Percentiles rank a stretch among this genome's conserved stretches.
Conservation (phyloP, 768 basidiomycete species). For the Coprinopsis strossmayeri region DNA sequence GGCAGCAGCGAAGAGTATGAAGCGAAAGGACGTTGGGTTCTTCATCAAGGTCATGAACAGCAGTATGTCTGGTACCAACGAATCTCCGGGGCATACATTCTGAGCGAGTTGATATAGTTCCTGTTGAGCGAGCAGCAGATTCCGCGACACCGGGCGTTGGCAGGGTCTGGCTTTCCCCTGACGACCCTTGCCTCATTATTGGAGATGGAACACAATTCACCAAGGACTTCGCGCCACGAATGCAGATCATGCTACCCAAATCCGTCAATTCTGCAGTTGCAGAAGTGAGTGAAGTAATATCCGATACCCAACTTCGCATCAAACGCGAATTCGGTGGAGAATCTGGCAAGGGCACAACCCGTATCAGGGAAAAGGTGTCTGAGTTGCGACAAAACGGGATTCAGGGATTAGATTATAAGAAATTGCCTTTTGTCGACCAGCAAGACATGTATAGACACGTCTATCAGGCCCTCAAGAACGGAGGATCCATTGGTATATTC, state of each 20-base stretch:
- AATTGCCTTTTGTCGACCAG: constrained; percentile 86
- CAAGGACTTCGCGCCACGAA: constrained; percentile 64
- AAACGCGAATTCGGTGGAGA: constrained; percentile 87
- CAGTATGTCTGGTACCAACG: constrained; percentile 45
- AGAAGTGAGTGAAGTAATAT: constrained; percentile 83
- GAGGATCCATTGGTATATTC: constrained; percentile 93
- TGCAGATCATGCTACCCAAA: constrained; percentile 86
- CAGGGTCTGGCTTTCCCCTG: constrained; percentile 56
- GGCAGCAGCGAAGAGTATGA: constrained; percentile 85
- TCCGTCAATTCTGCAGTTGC: constrained; percentile 68
- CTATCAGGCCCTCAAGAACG: constrained; percentile 78
- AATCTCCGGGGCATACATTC: constrained; percentile 4
- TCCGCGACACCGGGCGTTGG: constrained; percentile 73
- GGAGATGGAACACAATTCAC: constrained; percentile 80
- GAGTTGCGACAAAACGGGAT: constrained; percentile 51
- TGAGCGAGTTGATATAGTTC: constrained; percentile 48
- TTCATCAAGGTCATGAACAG: constrained; percentile 81
- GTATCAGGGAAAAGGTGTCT: constrained; percentile 58
- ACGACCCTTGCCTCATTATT: constrained; percentile 75
- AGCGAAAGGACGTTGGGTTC: constrained; percentile 70
- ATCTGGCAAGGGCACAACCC: constrained; percentile 63
- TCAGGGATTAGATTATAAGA: constrained; percentile 72
- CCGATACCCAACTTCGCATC: constrained; percentile 77
- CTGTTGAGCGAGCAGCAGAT: constrained; percentile 89
- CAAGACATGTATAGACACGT: constrained; percentile 92